phyloP scores from a whole-genome alignment of 768 basidiomycete genomes.

The Saitozyma podzolica region DNA sequence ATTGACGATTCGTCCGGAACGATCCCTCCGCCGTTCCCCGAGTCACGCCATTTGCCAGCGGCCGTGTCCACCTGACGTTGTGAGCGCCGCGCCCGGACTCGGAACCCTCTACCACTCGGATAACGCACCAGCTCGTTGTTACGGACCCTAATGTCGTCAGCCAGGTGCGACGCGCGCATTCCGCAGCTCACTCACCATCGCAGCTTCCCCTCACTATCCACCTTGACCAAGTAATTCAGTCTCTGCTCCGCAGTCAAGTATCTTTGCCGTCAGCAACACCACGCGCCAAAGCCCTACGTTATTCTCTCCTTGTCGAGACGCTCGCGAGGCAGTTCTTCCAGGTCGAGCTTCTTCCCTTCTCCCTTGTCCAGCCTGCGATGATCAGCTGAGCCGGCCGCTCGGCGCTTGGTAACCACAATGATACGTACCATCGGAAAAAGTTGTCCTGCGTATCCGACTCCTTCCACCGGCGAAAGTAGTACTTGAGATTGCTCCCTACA shows the following conservation, averaged over 20 bases:
- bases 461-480: slow-evolving; percentile 64
- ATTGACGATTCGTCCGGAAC: slow-evolving; percentile 17
- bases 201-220: slow-evolving; percentile 57
- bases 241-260: slow-evolving; percentile 66
- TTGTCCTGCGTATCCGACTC: slow-evolving; percentile 64
- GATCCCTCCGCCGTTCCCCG: slow-evolving; percentile 60
- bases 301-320: slow-evolving; percentile 64
- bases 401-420: not conserved
- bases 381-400: not conserved
- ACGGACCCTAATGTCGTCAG: slow-evolving; percentile 51
- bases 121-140: slow-evolving; percentile 56
- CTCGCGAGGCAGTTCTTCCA: slow-evolving; percentile 64
- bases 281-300: slow-evolving; percentile 17
- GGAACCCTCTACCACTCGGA: no score
- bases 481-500: slow-evolving; percentile 45
- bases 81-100: slow-evolving; percentile 7
- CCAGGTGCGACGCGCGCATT: not conserved
- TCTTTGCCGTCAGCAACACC: slow-evolving; percentile 45
- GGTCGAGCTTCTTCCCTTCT: slow-evolving; percentile 60
- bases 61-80: slow-evolving; percentile 59
- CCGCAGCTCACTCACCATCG: slow-evolving; percentile 27
- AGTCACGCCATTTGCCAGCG: slow-evolving; percentile 65
- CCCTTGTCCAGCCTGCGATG: slow-evolving; percentile 64
- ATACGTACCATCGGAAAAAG: slow-evolving; percentile 58
- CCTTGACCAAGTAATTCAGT: slow-evolving; percentile 65